These are phyloP conservation scores for Pluteus cervinus DNA, from an alignment of 768 basidiomycete genomes.

Conservation along the genomic window DNA sequence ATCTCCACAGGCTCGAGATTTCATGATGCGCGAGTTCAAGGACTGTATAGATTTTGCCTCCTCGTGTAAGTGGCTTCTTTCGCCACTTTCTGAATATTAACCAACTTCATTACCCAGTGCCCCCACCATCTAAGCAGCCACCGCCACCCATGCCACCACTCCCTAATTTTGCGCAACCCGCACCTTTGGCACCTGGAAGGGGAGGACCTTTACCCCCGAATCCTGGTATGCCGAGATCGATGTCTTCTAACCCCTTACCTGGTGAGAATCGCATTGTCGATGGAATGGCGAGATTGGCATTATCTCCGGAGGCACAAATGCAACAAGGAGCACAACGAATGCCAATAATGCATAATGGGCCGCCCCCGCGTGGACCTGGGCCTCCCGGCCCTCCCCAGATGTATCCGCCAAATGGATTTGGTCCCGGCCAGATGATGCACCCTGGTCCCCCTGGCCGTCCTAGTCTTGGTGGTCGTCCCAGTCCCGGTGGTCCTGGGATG, in stretches of 20 bases:
- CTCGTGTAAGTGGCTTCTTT: conserved; percentile 46
- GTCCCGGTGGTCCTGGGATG: no score
- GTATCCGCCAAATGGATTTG: conserved; percentile 9
- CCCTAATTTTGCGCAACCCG: conserved; percentile 15
- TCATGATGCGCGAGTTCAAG: conserved; percentile 61
- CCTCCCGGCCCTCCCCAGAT: conserved; percentile 13
- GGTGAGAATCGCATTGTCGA: conserved; percentile 6
- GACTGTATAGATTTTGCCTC: conserved; percentile 84
- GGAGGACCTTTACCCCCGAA: no score
- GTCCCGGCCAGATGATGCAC: background rate
- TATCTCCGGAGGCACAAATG: conserved; percentile 22
- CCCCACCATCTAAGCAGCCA: conserved; percentile 54
- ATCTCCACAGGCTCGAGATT: conserved; percentile 52
- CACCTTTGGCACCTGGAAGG: conserved; percentile 7
- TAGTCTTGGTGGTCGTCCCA: no score
- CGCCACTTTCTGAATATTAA: background rate
- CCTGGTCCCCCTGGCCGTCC: background rate
- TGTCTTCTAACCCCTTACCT: no score
- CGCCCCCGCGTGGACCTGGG: no score
- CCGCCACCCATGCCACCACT: conserved; percentile 62
- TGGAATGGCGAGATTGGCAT: conserved; percentile 14
- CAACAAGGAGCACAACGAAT: conserved; percentile 20
- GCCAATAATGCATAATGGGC: conserved; percentile 18
- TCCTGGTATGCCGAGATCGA: no score
- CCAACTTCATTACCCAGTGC: conserved; percentile 29